phyloP scores from a whole-genome alignment of 352 stramenopile genomes.

The Aphanomyces invadans region DNA sequence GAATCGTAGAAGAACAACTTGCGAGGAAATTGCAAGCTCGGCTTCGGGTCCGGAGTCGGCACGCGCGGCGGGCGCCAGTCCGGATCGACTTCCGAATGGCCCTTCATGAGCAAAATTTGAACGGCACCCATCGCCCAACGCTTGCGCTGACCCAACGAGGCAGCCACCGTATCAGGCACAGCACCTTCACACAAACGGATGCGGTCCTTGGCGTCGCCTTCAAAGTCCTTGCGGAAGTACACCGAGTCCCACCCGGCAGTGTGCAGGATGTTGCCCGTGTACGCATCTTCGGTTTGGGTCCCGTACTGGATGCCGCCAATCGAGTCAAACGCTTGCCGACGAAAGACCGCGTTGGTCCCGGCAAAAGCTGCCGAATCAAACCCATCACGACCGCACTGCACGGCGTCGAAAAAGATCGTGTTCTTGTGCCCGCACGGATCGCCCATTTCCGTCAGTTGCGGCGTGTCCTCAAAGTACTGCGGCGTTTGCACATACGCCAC shows the following conservation, averaged over 20 bases:
- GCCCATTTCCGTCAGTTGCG: constrained; percentile 24
- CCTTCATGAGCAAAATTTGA: constrained; percentile 25
- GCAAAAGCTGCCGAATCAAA: constrained; percentile 25
- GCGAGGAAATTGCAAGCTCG: constrained; percentile 16
- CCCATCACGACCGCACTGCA: constrained; percentile 24
- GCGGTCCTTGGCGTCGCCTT: constrained; percentile 23
- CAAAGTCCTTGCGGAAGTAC: constrained; percentile 25
- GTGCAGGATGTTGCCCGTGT: constrained; percentile 25
- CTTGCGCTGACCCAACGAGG: constrained; percentile 22
- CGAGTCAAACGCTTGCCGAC: constrained; percentile 27
- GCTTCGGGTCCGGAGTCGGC: constrained; percentile 21
- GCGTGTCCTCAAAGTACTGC: constrained; percentile 26
- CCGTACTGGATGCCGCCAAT: constrained; percentile 28
- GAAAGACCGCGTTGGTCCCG: constrained; percentile 29
- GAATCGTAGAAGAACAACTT: constrained; percentile 25
- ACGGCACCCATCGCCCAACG: constrained; percentile 24
- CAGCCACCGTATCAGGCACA: constrained; percentile 22
- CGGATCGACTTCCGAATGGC: constrained; percentile 23
- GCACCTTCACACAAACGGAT: constrained; percentile 24
- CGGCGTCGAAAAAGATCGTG: constrained; percentile 25
- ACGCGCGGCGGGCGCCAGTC: constrained; percentile 22
- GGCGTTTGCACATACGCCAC: constrained; percentile 24
- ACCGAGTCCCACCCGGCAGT: constrained; percentile 25
- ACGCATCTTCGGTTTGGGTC: constrained; percentile 29
- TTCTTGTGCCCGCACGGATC: constrained; percentile 26